phyloP scores from a whole-genome alignment of 768 basidiomycete genomes.

The Mycena maculata region DNA sequence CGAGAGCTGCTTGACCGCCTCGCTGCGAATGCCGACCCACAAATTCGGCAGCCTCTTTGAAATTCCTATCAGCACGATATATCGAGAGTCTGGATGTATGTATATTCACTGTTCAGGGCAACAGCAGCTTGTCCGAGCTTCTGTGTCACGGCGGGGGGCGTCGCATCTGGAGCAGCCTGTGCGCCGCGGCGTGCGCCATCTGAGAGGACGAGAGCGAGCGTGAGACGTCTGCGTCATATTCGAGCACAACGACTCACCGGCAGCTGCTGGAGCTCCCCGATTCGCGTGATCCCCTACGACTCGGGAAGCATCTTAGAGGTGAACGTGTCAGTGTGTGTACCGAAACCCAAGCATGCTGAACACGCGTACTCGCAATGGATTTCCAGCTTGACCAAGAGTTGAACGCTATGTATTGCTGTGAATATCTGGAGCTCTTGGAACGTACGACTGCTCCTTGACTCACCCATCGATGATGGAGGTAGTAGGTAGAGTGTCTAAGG shows the following conservation, averaged over 20 bases:
- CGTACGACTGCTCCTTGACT: constrained; percentile 12
- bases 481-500: no score
- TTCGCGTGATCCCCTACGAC: constrained; percentile 9
- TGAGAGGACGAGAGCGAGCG: constrained; percentile 9
- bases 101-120: constrained; percentile 17
- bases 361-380: constrained; percentile 13
- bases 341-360: constrained; percentile 8
- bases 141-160: constrained; percentile 11
- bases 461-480: no score
- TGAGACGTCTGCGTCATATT: constrained; percentile 12
- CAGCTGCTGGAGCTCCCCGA: constrained; percentile 9
- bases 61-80: constrained; percentile 14
- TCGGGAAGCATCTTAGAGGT: constrained; percentile 10
- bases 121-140: constrained; percentile 17
- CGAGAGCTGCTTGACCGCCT: constrained; percentile 12
- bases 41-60: constrained; percentile 15
- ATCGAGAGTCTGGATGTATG: constrained; percentile 20
- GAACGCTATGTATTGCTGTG: constrained; percentile 11
- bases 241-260: constrained; percentile 9
- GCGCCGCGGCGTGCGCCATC: constrained; percentile 17
- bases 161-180: constrained; percentile 9
- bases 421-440: constrained; percentile 15
- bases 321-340: constrained; percentile 14
- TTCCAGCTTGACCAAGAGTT: constrained; percentile 20
- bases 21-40: constrained; percentile 13